Conservation (phyloP, 495 filamentous ascomycete genomes). For the Penicillium bovifimosum region DNA sequence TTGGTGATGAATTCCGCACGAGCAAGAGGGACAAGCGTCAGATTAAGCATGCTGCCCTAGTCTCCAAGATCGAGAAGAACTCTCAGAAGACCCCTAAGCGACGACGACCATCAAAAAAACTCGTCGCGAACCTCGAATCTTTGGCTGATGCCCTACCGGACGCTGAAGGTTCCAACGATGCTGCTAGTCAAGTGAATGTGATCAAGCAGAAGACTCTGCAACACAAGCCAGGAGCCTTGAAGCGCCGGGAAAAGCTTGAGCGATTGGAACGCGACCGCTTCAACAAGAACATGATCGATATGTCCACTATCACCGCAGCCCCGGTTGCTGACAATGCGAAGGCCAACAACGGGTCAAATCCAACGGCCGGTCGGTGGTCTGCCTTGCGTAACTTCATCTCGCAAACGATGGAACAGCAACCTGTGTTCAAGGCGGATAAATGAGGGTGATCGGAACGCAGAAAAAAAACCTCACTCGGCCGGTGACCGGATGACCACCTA, state of each 20-base stretch:
- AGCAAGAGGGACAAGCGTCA: constrained; percentile 71
- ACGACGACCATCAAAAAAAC: constrained; percentile 67
- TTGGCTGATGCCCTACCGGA: constrained; percentile 74
- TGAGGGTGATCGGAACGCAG: constrained; percentile 6
- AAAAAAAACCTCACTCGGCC: not conserved
- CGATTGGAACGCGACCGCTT: constrained; percentile 76
- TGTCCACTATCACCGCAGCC: constrained; percentile 30
- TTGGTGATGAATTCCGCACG: constrained; percentile 49
- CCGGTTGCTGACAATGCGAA: constrained; percentile 12
- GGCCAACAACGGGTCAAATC: constrained; percentile 18
- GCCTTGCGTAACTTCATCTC: constrained; percentile 64
- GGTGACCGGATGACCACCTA: not conserved
- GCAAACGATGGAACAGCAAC: constrained; percentile 68
- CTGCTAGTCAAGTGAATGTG: constrained; percentile 39
- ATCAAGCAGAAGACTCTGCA: constrained; percentile 66
- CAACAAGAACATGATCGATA: constrained; percentile 68
- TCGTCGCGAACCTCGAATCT: constrained; percentile 68
- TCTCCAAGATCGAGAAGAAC: constrained; percentile 67
- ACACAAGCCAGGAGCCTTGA: constrained; percentile 71
- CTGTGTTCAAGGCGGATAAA: constrained; percentile 48
- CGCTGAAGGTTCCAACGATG: constrained; percentile 27
- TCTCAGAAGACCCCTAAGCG: constrained; percentile 47
- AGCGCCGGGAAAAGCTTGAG: constrained; percentile 74
- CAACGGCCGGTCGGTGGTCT: constrained; percentile 59
- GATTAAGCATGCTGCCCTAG: constrained; percentile 70